Conservation (phyloP, 352 stramenopile genomes). For the Pythium myriotylum region DNA sequence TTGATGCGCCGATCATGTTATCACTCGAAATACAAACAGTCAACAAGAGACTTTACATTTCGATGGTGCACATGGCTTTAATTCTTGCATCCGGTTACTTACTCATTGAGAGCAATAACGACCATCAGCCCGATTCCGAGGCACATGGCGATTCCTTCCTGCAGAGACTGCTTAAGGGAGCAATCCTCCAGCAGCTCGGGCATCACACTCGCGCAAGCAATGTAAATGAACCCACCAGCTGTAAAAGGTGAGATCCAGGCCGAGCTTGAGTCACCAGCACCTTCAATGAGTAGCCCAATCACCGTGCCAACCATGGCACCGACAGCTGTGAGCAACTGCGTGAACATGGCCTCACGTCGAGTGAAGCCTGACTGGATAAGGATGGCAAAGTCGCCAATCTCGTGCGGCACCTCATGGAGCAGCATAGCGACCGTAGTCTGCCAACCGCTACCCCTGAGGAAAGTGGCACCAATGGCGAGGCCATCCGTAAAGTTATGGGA, state of each 20-base stretch:
- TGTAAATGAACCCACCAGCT: constrained; percentile 92
- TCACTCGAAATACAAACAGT: neutral
- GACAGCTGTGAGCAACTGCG: constrained; percentile 91
- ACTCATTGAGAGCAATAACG: constrained; percentile 77
- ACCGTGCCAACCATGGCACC: constrained; percentile 90
- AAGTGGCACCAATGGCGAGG: constrained; percentile 92
- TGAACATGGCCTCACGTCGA: constrained; percentile 87
- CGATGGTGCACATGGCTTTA: neutral
- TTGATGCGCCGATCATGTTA: too few species aligned
- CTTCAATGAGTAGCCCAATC: constrained; percentile 81
- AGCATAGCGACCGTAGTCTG: constrained; percentile 89
- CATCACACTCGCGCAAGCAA: constrained; percentile 90
- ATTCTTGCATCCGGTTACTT: constrained; percentile 7
- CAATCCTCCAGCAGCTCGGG: constrained; percentile 90
- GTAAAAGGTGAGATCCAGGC: constrained; percentile 87
- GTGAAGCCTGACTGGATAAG: constrained; percentile 91
- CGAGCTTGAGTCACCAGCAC: constrained; percentile 61
- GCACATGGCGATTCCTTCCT: constrained; percentile 71
- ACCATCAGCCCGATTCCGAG: constrained; percentile 77
- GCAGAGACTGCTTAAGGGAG: constrained; percentile 67
- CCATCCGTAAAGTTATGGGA: constrained; percentile 95
- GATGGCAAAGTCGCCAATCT: constrained; percentile 93
- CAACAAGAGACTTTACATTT: constrained; percentile 9
- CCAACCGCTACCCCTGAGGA: constrained; percentile 76
- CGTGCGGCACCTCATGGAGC: constrained; percentile 91